Evolutionary conservation across 371 early-diverging fungal species (phyloP).

Genomic region (Mucor irregularis): DNA sequence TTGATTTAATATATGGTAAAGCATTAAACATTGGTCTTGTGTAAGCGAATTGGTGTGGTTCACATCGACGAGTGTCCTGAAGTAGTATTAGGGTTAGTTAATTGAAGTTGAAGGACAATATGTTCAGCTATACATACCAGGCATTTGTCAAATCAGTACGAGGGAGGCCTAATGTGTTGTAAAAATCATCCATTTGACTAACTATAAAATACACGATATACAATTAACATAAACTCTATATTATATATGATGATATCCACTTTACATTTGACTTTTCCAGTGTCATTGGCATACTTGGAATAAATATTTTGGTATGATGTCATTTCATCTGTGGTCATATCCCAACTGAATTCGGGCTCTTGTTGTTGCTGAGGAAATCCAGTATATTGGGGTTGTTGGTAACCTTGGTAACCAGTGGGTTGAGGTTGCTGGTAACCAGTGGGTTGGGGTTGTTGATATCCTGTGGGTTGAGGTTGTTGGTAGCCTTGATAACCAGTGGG

Average conservation of each 20-base stretch:
- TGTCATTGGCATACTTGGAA: conserved; percentile 57
- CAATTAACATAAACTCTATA: too few relatives aligned
- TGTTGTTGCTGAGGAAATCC: conserved; percentile 29
- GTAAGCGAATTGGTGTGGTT: conserved; percentile 63
- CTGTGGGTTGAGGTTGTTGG: conserved; percentile 40
- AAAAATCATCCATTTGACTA: conserved; percentile 63
- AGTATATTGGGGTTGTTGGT: conserved; percentile 42
- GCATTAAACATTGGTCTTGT: conserved; percentile 64
- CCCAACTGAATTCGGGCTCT: conserved; percentile 69
- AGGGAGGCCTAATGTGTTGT: conserved; percentile 57
- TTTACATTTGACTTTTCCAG: conserved; percentile 68
- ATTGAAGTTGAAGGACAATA: neutral
- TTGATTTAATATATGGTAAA: conserved; percentile 65
- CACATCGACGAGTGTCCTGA: conserved; percentile 63
- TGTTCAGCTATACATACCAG: conserved; percentile 46
- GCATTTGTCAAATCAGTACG: conserved; percentile 61
- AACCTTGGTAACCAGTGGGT: conserved; percentile 24
- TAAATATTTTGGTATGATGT: conserved; percentile 68
- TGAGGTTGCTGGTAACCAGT: conserved; percentile 38
- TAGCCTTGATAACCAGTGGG: conserved; percentile 24
- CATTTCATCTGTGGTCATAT: conserved; percentile 70
- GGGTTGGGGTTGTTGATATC: conserved; percentile 40
- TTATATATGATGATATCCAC: too few relatives aligned
- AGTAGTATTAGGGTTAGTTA: neutral
- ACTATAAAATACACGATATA: conserved; percentile 43